Base-by-base conservation (phyloP, 2,329 filamentous ascomycete genomes). In the Amesomyces nigricolor region DNA sequence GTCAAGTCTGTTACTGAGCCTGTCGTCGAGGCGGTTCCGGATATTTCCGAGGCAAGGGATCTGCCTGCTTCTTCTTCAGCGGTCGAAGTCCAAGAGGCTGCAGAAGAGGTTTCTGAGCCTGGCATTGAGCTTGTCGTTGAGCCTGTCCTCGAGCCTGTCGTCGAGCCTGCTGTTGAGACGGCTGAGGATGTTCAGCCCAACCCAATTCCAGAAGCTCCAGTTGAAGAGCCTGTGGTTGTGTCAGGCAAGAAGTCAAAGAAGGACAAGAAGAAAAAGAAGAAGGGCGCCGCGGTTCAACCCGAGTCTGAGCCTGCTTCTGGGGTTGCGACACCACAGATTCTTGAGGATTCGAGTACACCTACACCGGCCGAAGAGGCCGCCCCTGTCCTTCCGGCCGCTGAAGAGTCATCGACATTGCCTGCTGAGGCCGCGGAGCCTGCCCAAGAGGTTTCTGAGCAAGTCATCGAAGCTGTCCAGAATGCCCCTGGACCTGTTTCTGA, bases 191-290 rank as follows among this genome's bases (percentile, higher is more conserved):
- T 35, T 5, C 11, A 30, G 13, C 10, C 47, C 19, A 9, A 14
- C 7, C 3, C 22, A 2, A 14, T 19, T 13, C 37, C 30, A 13
- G 42, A 46, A 26, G 2, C 22, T 8, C n/a, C 38, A 11, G 17
- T 16, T 13, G 47, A 47, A 38, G 43, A 56, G 48, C 1, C 17
- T 13, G 32, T 35, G 9, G 38, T 46, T 16, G 17, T 45, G 4
- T 49, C 38, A n/a, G 3, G 46, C 39, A 69, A 67, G 55, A 72
- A 70, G 54, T 63, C 65, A 45, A 72, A 73, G 47, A 64, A 63
- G 51, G 71, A 67, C 58, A 58, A 57, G 53, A 58, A 59, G 29
- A 58, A 61, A 43, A 58, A 61, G 53, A 58, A 61, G 51, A 35
- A 35, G 32, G 32, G 32, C 32, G 48, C 26, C 5, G 47, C 46